A percentile compares a stretch with the other conserved stretches of the same genome.
phyloP scores from a whole-genome alignment of 495 filamentous ascomycete species.

The Penicillium argentinense region DNA sequence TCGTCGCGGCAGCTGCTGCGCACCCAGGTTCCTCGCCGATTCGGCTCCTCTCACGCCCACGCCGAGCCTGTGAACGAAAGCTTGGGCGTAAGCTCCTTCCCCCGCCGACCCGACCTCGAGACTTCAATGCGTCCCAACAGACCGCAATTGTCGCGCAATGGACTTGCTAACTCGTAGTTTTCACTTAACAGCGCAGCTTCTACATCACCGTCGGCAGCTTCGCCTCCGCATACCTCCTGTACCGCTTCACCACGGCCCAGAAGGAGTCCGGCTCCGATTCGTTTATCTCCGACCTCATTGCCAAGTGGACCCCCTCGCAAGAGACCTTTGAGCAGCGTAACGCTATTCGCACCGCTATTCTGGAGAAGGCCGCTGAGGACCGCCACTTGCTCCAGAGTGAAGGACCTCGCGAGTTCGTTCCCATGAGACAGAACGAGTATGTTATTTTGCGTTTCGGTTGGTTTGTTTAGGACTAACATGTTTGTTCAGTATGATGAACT shows the following conservation, averaged over 20 bases:
- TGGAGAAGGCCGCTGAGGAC: slow-evolving; percentile 71
- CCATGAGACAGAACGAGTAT: slow-evolving; percentile 70
- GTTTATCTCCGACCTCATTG: slow-evolving; percentile 57
- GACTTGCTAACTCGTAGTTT: slow-evolving; percentile 13
- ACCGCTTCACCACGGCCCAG: slow-evolving; percentile 45
- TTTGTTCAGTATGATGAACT: slow-evolving; percentile 44
- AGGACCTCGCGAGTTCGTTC: slow-evolving; percentile 41
- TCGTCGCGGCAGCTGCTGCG: slow-evolving; percentile 45
- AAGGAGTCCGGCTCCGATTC: slow-evolving; percentile 51
- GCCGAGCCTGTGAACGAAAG: slow-evolving; percentile 59
- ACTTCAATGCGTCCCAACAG: slow-evolving; percentile 7
- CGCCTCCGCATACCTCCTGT: slow-evolving; percentile 57
- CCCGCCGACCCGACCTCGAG: slow-evolving; percentile 15
- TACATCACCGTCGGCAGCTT: slow-evolving; percentile 62
- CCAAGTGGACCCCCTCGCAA: slow-evolving; percentile 47
- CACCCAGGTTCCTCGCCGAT: slow-evolving; percentile 45
- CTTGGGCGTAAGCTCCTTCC: slow-evolving; percentile 58
- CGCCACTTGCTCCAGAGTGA: slow-evolving; percentile 63
- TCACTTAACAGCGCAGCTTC: slow-evolving; percentile 56
- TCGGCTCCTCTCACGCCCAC: slow-evolving; percentile 46
- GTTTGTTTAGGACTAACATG: neutral
- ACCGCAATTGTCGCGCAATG: slow-evolving; percentile 9
- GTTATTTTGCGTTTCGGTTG: slow-evolving; percentile 24
- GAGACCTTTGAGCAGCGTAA: slow-evolving; percentile 60
- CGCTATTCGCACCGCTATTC: slow-evolving; percentile 57